Evolutionary conservation across 306 rosid genomes (phyloP).

Genomic region (Urtica urens): DNA sequence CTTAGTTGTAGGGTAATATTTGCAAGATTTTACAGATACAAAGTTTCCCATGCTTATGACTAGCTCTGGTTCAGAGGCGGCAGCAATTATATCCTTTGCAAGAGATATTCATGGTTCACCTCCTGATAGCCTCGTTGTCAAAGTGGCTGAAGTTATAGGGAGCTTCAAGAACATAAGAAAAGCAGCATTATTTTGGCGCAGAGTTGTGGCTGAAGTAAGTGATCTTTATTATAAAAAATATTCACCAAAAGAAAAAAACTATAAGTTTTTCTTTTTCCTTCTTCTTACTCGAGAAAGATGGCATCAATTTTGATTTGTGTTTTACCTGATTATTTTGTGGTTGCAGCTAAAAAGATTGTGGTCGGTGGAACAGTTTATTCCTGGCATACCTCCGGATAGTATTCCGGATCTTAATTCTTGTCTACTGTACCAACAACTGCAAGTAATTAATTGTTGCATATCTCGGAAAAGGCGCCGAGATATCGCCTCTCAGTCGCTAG

Average conservation of each 20-base stretch:
- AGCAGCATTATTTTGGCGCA: conserved; percentile 86
- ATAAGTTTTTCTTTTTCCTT: background rate
- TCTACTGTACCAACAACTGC: conserved; percentile 75
- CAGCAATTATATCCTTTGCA: conserved; percentile 39
- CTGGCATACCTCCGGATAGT: conserved; percentile 66
- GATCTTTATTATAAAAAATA: conserved; percentile 15
- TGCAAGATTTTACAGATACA: conserved; percentile 90
- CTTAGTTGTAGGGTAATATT: conserved; percentile 65
- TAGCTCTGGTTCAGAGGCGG: conserved; percentile 36
- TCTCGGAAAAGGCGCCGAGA: conserved; percentile 67
- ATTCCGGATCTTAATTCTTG: conserved; percentile 87
- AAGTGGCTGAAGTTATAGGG: conserved; percentile 85
- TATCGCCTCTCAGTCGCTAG: conserved; percentile 65
- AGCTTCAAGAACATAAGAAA: conserved; percentile 56
- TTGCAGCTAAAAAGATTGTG: conserved; percentile 76
- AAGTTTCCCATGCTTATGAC: conserved; percentile 67
- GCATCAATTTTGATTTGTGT: too few relatives aligned
- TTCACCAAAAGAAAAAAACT: conserved; percentile 7
- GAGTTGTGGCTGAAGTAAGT: conserved; percentile 74
- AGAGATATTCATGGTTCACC: conserved; percentile 96
- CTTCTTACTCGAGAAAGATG: too few relatives aligned
- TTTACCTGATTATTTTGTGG: conserved; percentile 12
- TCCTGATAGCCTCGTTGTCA: conserved; percentile 75
- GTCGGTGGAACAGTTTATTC: conserved; percentile 53
- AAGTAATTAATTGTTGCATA: conserved; percentile 85